Percentiles rank a stretch among this genome's conserved stretches.
phyloP scores from a whole-genome alignment of 1,284 basidiomycete genomes.

The Heterobasidion irregulare region DNA sequence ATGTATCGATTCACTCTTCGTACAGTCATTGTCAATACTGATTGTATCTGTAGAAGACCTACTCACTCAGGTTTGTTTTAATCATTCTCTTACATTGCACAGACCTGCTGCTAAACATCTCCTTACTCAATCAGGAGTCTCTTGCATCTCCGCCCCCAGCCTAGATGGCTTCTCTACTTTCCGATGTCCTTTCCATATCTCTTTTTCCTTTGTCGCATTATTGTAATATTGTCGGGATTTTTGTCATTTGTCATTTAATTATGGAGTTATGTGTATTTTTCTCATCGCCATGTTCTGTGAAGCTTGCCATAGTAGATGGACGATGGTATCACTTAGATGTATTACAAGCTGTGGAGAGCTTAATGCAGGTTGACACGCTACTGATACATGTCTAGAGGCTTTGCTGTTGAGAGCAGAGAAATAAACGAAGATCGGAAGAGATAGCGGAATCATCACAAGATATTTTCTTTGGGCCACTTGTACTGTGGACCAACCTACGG shows the following conservation, averaged over 20 bases:
- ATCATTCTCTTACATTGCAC: not conserved
- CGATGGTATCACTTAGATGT: not conserved
- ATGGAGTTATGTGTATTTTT: too few relatives aligned
- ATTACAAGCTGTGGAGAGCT: conserved; percentile 22
- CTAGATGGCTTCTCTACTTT: conserved; percentile 17
- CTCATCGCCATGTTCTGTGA: too few relatives aligned
- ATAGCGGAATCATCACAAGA: conserved; percentile 35
- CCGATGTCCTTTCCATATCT: conserved; percentile 6
- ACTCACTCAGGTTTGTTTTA: conserved; percentile 44
- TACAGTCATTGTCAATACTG: conserved; percentile 1
- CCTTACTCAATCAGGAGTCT: conserved; percentile 35
- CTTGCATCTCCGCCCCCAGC: conserved; percentile 51
- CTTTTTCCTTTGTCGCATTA: conserved; percentile 9
- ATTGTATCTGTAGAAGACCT: conserved; percentile 37
- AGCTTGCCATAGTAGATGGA: not conserved
- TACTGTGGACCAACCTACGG: conserved; percentile 67
- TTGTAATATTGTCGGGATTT: not conserved
- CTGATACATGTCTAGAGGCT: conserved; percentile 8
- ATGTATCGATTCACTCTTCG: conserved; percentile 10
- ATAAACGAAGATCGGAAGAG: conserved; percentile 1
- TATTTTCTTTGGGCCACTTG: conserved; percentile 69
- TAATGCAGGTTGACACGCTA: conserved; percentile 15
- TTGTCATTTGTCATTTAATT: not conserved
- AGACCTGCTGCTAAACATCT: not conserved
- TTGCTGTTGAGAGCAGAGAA: conserved; percentile 36